Evolutionary conservation across 768 basidiomycete species (phyloP).

Genomic region (Albatrellus ellisii): DNA sequence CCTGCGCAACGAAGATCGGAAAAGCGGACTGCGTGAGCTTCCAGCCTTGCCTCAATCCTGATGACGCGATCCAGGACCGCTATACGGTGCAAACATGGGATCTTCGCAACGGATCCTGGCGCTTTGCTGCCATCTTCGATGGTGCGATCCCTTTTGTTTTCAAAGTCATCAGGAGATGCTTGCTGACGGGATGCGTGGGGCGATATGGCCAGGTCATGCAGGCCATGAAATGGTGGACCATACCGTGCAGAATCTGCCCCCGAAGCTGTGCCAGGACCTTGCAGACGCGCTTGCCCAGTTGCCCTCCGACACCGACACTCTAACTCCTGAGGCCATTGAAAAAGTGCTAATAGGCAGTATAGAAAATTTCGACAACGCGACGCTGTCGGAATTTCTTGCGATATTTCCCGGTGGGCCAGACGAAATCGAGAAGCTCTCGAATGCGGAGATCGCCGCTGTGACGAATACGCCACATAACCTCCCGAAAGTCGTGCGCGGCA

Average conservation of each 20-base stretch:
- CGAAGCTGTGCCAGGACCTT: slow-evolving; percentile 23
- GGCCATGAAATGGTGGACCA: slow-evolving; percentile 33
- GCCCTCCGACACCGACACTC: slow-evolving; percentile 12
- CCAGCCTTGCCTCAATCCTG: neutral
- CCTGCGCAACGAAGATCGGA: neutral
- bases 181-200: neutral
- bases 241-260: slow-evolving; percentile 25
- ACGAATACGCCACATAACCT: slow-evolving; percentile 32
- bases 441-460: slow-evolving; percentile 38
- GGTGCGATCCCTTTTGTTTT: slow-evolving; percentile 16
- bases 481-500: slow-evolving; percentile 28
- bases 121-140: slow-evolving; percentile 30
- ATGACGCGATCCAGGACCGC: neutral
- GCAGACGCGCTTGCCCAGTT: slow-evolving; percentile 18
- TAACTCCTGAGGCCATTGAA: slow-evolving; percentile 25
- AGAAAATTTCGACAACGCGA: slow-evolving; percentile 25
- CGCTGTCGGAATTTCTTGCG: slow-evolving; percentile 28
- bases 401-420: slow-evolving; percentile 39
- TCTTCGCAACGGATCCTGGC: slow-evolving; percentile 17
- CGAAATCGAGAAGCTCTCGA: slow-evolving; percentile 26
- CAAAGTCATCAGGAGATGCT: no score
- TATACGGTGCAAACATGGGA: slow-evolving; percentile 1
- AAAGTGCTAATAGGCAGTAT: slow-evolving; percentile 24
- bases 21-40: neutral
- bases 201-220: slow-evolving; percentile 26